Evolutionary conservation across 441 rosid species (phyloP).

Genomic region (Eruca vesicaria): DNA sequence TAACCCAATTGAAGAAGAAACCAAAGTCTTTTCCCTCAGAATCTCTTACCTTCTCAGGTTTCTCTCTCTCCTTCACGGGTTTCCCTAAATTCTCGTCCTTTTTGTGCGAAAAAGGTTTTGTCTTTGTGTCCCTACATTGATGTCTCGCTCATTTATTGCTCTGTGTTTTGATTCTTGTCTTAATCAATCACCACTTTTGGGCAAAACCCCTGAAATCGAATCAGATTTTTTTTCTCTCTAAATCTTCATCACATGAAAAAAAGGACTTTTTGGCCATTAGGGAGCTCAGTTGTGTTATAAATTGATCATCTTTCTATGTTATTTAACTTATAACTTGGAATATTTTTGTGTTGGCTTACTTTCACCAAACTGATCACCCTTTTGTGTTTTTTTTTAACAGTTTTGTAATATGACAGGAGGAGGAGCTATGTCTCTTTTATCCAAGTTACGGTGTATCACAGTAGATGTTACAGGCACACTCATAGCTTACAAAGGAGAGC

Average conservation of each 20-base stretch:
- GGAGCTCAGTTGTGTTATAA: background rate
- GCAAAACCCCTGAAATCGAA: conserved; percentile 5
- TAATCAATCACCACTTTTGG: background rate
- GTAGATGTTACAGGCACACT: conserved; percentile 98
- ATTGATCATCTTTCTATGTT: background rate
- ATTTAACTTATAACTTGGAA: background rate
- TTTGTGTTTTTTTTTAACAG: background rate
- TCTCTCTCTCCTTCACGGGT: conserved; percentile 19
- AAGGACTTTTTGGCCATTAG: background rate
- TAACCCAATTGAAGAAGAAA: conserved; percentile 21
- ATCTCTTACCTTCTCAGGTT: conserved; percentile 12
- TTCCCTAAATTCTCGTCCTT: background rate
- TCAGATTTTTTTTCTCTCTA: background rate
- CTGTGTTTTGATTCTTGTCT: background rate
- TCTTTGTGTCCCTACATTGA: conserved; percentile 3
- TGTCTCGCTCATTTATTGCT: conserved; percentile 10
- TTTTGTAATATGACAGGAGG: background rate
- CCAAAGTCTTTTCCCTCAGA: background rate
- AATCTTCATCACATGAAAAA: background rate
- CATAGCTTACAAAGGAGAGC: conserved; percentile 95
- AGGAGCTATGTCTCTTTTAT: conserved; percentile 54
- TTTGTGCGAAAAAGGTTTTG: conserved; percentile 2
- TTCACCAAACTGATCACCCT: background rate
- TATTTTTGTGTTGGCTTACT: background rate
- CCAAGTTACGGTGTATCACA: conserved; percentile 77